Base-by-base conservation (phyloP, 257 asterid genomes). In the Nyctanthes arbortristis region DNA sequence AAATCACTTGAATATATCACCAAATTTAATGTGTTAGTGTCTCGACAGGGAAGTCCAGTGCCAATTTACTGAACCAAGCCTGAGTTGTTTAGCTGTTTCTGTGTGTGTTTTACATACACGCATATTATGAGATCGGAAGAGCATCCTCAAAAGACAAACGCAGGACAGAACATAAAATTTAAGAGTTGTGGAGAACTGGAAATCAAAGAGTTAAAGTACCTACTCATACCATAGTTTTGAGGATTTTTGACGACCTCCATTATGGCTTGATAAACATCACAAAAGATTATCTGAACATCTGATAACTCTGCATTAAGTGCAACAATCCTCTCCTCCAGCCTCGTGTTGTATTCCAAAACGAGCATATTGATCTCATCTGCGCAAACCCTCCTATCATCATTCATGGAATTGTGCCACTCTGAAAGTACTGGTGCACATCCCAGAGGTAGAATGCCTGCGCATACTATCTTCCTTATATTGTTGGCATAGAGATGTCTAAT, bases 401-500 rank as follows among this genome's bases (percentile, higher is more conserved):
- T 1, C 2, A 63, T 73, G 5, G 81, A 64, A 63, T 68, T 45
- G 30, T 67, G 54, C 75, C 69, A 35, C 65, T 67, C 67, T 67
- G 65, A 55, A 18, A 72, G 63, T 52, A 76, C 32, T 5, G 94
- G 91, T 10, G 88, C 69, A 63, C 88, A 87, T 47, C 95, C 95
- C 71, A 88, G 63, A 22, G 95, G 95, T 37, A 87, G 65, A n/a
- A 87, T 78, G 1, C 95, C 88, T 35, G 85, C 77, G n/a, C 84
- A 82, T 9, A 87, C 80, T 4, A 87, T 83, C 82, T 78, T 87
- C 71, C 94, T 77, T 32, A 67, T 87, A 57, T 81, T 81, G 1
- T 68, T 73, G 24, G 72, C 75, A 30, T 85, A 79, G 2, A 87
- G 88, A 31, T 81, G 73, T 36, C 84, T 69, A 2, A 85, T 57